These are phyloP conservation scores for Xerocomellus dryophilus DNA, from an alignment of 768 basidiomycete genomes.

Conservation along the genomic window DNA sequence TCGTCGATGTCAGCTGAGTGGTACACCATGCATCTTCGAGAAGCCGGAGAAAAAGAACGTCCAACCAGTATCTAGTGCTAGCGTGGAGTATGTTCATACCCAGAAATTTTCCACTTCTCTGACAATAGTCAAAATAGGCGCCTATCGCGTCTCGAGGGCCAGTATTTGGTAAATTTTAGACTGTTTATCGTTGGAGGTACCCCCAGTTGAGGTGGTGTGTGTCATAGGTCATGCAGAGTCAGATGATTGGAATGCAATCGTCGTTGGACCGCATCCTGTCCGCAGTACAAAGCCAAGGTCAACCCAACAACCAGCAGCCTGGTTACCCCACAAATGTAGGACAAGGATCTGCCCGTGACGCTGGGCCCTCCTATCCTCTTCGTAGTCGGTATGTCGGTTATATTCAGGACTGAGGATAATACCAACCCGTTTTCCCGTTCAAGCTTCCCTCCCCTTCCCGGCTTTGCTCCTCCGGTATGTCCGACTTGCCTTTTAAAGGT, in stretches of 20 bases:
- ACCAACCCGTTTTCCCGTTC: constrained; percentile 32
- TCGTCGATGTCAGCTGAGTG: constrained; percentile 82
- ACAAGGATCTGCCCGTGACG: constrained; percentile 26
- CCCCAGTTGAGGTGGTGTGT: neutral
- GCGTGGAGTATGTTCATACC: constrained; percentile 62
- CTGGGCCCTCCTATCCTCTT: constrained; percentile 28
- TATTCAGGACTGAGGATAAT: constrained; percentile 15
- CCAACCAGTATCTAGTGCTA: constrained; percentile 55
- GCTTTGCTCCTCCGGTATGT: constrained; percentile 85
- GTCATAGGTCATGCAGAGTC: constrained; percentile 81
- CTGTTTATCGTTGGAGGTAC: neutral
- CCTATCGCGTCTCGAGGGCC: constrained; percentile 79
- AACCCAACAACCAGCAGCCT: constrained; percentile 31
- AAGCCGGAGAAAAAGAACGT: constrained; percentile 86
- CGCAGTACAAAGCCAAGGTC: constrained; percentile 51
- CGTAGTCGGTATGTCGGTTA: constrained; percentile 35
- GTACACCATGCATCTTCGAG: constrained; percentile 80
- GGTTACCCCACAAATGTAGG: constrained; percentile 11
- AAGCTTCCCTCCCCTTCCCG: constrained; percentile 82
- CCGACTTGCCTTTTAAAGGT: constrained; percentile 8
- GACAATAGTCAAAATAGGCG: constrained; percentile 48
- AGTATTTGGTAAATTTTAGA: constrained; percentile 62
- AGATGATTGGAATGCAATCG: constrained; percentile 93
- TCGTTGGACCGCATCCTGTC: constrained; percentile 79
- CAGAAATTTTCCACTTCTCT: constrained; percentile 8